Evolutionary conservation across 2,329 filamentous ascomycete species (phyloP).

Genomic region (Colletotrichum ledebouriae): DNA sequence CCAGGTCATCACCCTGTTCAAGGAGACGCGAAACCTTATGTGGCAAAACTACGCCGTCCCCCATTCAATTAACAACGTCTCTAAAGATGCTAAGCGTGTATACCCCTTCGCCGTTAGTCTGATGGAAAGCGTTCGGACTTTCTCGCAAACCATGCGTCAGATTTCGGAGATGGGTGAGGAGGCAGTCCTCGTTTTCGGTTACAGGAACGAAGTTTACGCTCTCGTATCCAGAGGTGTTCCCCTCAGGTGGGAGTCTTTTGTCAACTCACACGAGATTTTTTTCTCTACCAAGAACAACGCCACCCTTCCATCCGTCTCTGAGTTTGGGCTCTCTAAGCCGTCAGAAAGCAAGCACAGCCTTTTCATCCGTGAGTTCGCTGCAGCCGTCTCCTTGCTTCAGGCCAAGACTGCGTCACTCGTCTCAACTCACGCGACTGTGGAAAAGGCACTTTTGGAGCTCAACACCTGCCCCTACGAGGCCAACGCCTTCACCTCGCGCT

Average conservation of each 20-base stretch:
- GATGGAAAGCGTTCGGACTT: constrained; percentile 98
- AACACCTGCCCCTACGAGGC: constrained; percentile 86
- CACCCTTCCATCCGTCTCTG: constrained; percentile 53
- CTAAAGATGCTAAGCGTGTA: constrained; percentile 98
- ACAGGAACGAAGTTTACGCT: constrained; percentile 89
- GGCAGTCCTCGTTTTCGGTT: constrained; percentile 87
- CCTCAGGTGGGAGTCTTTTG: constrained; percentile 96
- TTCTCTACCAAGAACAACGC: constrained; percentile 66
- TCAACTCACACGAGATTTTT: constrained; percentile 93
- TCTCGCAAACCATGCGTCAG: constrained; percentile 87
- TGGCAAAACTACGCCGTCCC: constrained; percentile 97
- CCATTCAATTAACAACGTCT: constrained; percentile 93
- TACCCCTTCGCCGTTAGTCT: constrained; percentile 98
- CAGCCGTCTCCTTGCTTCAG: constrained; percentile 88
- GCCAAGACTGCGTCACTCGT: constrained; percentile 85
- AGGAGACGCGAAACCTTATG: constrained; percentile 94
- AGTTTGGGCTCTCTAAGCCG: constrained; percentile 63
- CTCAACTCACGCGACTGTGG: constrained; percentile 82
- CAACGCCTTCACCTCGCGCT: constrained; percentile 81
- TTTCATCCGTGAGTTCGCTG: constrained; percentile 94
- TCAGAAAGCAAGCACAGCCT: constrained; percentile 94
- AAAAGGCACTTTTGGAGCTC: constrained; percentile 86
- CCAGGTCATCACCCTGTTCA: constrained; percentile 97
- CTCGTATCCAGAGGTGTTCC: constrained; percentile 90
- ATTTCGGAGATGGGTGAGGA: constrained; percentile 91